Evolutionary conservation across 164 flowering plant species (phyloP).

Genomic region (Vitis rotundifolia): DNA sequence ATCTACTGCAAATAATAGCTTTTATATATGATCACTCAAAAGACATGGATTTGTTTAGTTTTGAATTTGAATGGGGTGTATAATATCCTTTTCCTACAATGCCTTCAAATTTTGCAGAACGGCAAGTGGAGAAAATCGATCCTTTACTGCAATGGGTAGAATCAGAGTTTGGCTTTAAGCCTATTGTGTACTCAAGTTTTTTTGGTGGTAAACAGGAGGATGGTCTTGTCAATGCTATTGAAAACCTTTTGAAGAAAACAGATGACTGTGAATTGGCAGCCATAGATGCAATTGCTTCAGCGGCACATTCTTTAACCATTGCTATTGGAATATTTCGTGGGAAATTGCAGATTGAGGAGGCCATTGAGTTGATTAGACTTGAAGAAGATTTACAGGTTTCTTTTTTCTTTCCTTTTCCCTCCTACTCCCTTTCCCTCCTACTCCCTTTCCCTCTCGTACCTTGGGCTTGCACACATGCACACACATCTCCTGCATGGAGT

Average conservation of each 20-base stretch:
- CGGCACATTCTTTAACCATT: constrained; percentile 82
- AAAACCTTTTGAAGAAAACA: constrained; percentile 60
- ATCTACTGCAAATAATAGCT: neutral
- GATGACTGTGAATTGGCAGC: constrained; percentile 83
- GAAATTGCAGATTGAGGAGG: constrained; percentile 77
- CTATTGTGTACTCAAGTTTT: constrained; percentile 69
- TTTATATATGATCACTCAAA: neutral
- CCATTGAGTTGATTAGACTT: constrained; percentile 80
- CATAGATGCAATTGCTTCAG: constrained; percentile 86
- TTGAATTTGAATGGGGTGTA: neutral
- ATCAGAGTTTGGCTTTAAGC: constrained; percentile 82
- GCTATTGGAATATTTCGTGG: constrained; percentile 72
- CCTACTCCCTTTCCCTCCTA: neutral
- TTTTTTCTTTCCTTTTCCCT: neutral
- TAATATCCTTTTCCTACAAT: neutral
- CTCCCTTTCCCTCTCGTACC: neutral
- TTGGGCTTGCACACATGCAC: neutral
- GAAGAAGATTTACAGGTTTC: constrained; percentile 94
- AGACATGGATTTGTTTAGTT: neutral
- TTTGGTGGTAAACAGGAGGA: constrained; percentile 94
- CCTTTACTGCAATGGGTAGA: constrained; percentile 86
- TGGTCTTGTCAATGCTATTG: constrained; percentile 66
- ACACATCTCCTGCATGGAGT: neutral
- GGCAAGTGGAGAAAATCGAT: constrained; percentile 80
- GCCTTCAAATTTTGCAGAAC: constrained; percentile 40